These are phyloP conservation scores for Pseudoscleropodium purum DNA, from an alignment of 225 moss, liverwort and hornwort species.

Conservation along the genomic window DNA sequence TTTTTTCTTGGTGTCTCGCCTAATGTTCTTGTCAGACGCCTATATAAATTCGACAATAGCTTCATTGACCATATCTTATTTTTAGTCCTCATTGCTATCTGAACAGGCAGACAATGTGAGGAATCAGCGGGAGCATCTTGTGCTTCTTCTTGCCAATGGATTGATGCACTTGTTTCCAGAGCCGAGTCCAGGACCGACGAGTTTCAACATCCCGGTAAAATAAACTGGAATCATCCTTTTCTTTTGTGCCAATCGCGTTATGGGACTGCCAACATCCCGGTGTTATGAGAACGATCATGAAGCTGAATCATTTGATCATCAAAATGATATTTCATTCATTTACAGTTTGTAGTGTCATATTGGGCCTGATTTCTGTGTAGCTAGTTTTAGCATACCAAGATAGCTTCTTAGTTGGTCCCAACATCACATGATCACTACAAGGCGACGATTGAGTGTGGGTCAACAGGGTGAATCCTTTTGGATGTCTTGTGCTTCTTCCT, in stretches of 20 bases:
- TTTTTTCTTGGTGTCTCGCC: not conserved
- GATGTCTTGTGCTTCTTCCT: not conserved
- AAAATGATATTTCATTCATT: not conserved
- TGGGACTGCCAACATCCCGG: not conserved
- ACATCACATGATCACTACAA: not conserved
- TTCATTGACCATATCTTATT: not conserved
- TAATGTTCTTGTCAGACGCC: not conserved
- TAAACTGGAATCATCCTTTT: not conserved
- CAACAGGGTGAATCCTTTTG: not conserved
- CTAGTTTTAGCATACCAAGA: not conserved
- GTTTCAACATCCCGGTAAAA: constrained; percentile 15
- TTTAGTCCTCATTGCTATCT: not conserved
- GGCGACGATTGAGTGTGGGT: not conserved
- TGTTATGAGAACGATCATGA: not conserved
- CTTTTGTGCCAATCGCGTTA: not conserved
- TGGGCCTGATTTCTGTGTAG: not conserved
- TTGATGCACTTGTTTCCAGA: constrained; percentile 74
- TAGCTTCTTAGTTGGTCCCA: not conserved
- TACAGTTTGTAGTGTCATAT: not conserved
- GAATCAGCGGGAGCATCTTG: constrained; percentile 94
- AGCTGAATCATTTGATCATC: not conserved
- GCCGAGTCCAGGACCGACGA: constrained; percentile 23
- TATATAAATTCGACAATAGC: not conserved
- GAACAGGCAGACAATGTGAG: constrained; percentile 72
- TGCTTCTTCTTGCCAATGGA: constrained; percentile 86